These are phyloP conservation scores for Leucoagaricus sp. DNA, from an alignment of 1,284 basidiomycete genomes.

Conservation along the genomic window DNA sequence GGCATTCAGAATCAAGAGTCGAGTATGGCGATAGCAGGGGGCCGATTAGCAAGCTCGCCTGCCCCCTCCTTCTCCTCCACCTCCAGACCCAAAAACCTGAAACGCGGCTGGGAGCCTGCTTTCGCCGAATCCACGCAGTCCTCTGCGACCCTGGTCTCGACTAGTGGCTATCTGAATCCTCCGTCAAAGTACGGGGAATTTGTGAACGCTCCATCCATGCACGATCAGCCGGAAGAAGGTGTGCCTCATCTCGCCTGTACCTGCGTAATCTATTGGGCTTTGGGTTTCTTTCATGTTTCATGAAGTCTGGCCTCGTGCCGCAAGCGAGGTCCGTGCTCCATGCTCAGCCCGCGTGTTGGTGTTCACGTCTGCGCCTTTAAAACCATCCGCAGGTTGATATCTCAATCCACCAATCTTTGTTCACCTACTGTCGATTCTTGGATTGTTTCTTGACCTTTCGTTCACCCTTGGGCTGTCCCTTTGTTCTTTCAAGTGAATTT, in stretches of 20 bases:
- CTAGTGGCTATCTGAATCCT: constrained; percentile 64
- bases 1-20: neutral
- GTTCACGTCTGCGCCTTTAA: constrained; percentile 1
- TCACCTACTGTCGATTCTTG: neutral
- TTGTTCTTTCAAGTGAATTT: constrained; percentile 9
- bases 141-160: constrained; percentile 49
- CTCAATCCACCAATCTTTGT: neutral
- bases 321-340: constrained; percentile 10
- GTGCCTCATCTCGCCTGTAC: constrained; percentile 25
- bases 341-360: constrained; percentile 22
- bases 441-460: neutral
- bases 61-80: constrained; percentile 36
- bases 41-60: constrained; percentile 22
- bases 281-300: constrained; percentile 16
- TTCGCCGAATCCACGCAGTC: constrained; percentile 55
- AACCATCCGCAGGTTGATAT: constrained; percentile 1
- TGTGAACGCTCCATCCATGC: constrained; percentile 25
- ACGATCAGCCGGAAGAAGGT: constrained; percentile 50
- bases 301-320: constrained; percentile 16
- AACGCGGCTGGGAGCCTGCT: constrained; percentile 72
- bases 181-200: constrained; percentile 63
- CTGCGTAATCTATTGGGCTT: neutral
- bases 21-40: constrained; percentile 12
- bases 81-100: constrained; percentile 35
- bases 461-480: too few relatives aligned